Conservation (phyloP, 257 asterid species). For the Voacanga thouarsii region DNA sequence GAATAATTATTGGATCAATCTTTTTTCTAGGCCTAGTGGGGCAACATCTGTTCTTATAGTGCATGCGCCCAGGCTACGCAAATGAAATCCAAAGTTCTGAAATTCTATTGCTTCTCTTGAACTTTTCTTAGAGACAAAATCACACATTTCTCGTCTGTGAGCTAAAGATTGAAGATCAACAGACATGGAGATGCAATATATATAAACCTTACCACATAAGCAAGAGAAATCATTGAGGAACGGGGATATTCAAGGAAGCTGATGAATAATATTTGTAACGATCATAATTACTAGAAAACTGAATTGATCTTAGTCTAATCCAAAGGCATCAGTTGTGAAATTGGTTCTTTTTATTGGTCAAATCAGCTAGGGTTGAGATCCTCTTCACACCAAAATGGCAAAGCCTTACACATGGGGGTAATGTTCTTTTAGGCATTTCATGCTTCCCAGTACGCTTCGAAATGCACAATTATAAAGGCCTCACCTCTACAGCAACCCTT, state of each 20-base stretch:
- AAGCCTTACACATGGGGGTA: neutral
- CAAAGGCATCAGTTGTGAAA: too few species aligned
- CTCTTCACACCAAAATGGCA: neutral
- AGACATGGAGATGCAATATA: too few species aligned
- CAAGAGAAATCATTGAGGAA: too few species aligned
- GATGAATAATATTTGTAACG: too few species aligned
- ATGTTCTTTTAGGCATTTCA: neutral
- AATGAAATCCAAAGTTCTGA: neutral
- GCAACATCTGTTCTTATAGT: neutral
- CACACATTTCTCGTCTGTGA: neutral
- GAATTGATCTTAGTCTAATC: too few species aligned
- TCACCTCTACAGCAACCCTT: neutral
- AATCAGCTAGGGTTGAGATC: neutral
- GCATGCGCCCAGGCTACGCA: neutral
- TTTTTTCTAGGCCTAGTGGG: neutral
- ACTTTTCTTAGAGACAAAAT: neutral
- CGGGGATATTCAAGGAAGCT: too few species aligned
- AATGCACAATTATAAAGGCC: neutral
- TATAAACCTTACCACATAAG: too few species aligned
- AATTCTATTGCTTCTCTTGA: neutral
- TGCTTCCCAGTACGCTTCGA: neutral
- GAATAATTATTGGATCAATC: neutral
- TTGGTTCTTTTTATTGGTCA: neutral
- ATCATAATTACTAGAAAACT: too few species aligned
- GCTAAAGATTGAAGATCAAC: neutral